These are phyloP conservation scores for Sambucus nigra DNA, from an alignment of 129 eudicot genomes.

Conservation along the genomic window DNA sequence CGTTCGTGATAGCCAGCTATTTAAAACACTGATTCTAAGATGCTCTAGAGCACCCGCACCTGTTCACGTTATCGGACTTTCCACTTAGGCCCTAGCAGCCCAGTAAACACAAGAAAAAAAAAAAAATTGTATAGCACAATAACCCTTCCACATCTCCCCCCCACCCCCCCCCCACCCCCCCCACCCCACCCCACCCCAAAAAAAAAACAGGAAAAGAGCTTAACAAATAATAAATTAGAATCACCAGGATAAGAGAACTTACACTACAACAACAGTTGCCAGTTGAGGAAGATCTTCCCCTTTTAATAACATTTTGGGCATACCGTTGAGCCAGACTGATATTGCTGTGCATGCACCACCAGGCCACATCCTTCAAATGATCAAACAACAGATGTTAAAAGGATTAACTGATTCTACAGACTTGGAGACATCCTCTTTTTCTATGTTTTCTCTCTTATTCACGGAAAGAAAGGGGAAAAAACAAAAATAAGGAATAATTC, in stretches of 20 bases:
- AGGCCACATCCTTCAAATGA: conserved; percentile 78
- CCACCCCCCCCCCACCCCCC: no score
- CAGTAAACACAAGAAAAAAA: background rate
- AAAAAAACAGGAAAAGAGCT: background rate
- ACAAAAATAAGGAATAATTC: background rate
- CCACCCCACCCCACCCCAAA: background rate
- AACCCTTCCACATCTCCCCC: background rate
- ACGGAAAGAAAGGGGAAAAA: background rate
- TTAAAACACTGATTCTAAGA: no score
- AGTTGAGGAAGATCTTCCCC: conserved; percentile 82
- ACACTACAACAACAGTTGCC: conserved; percentile 80
- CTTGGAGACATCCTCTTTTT: background rate
- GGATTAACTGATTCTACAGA: background rate
- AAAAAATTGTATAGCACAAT: background rate
- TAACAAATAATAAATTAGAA: background rate
- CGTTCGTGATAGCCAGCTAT: no score
- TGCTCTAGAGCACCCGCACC: no score
- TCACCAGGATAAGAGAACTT: conserved; percentile 21
- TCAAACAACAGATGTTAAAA: conserved; percentile 11
- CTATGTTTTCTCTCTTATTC: background rate
- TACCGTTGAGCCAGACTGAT: conserved; percentile 70
- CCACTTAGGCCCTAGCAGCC: background rate
- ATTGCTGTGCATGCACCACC: conserved; percentile 88
- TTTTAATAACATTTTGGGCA: conserved; percentile 32
- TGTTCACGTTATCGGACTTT: background rate